Base-by-base conservation (phyloP, 768 basidiomycete genomes). In the Auriscalpium microsporum region DNA sequence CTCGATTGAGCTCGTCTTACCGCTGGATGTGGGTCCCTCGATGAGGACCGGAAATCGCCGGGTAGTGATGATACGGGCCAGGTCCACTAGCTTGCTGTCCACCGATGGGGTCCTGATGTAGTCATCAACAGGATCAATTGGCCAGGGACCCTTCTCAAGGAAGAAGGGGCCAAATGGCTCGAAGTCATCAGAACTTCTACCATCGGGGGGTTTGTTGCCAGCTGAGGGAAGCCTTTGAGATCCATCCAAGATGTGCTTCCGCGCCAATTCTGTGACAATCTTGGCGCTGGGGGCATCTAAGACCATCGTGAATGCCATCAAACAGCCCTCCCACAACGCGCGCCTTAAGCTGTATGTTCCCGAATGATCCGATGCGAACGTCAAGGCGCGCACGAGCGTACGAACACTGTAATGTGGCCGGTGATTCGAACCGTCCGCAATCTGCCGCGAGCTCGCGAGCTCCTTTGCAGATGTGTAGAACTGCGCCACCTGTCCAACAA, bases 291-390 rank as follows among this genome's bases (percentile, higher is more conserved):
- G 71, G 0, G 71, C 72, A 63, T 96, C 91, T 48, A 99, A 78
- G 7, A 87, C 83, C 93, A 96, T 97, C 7, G 93, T 96, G 68
- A 98, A 99, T 0, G 91, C 87, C 96, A 99, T 98, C 55, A 97
- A 66, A 67, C 90, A 95, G 1, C 96, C 95, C 69, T 98, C 96
- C 90, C 91, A 97, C 17, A 98, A 73, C 1, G 90, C 85, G 42
- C 96, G 76, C 38, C 94, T 81, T 9, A 98, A 72, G 28, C 91
- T 84, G 62, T 90, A 97, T 33, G 76, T 69, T 37, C 78, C 72
- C 0, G 88, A 83, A 46, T 87, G 86, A 58, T 95, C 89, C 1
- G 89, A 83, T 1, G 93, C 87, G 68, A 96, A 98, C 0, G 83
- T 90, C 49, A 99, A 74, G 0, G 94, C 92, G 50, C 96, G 86